A percentile compares a stretch with the other conserved stretches of the same genome.
phyloP scores from a whole-genome alignment of 192 early-diverging fungal genomes.

The Globomyces pollinis-pini region DNA sequence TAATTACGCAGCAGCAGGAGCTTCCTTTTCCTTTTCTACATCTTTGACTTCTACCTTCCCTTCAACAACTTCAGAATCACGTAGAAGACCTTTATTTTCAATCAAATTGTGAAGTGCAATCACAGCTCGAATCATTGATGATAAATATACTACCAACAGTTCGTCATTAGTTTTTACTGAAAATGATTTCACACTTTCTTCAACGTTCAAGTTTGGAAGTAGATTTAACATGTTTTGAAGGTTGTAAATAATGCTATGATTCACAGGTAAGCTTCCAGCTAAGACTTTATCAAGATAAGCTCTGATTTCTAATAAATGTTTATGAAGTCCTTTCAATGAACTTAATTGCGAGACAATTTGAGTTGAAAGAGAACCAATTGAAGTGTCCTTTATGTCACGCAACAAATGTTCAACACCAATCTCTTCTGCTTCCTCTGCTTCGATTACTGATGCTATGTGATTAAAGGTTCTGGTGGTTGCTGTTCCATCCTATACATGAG shows the following conservation, averaged over 20 bases:
- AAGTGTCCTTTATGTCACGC: constrained; percentile 96
- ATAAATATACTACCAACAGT: constrained; percentile 88
- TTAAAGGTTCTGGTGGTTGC: constrained; percentile 94
- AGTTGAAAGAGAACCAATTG: constrained; percentile 91
- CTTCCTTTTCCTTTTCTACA: background rate
- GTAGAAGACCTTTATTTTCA: constrained; percentile 93
- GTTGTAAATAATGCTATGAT: constrained; percentile 97
- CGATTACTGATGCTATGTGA: constrained; percentile 90
- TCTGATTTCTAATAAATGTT: constrained; percentile 77
- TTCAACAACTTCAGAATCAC: constrained; percentile 54
- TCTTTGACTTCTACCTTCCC: constrained; percentile 10
- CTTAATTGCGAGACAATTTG: constrained; percentile 86
- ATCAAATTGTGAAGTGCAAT: constrained; percentile 97
- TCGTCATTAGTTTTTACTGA: constrained; percentile 94
- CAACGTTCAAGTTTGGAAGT: constrained; percentile 81
- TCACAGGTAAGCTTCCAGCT: constrained; percentile 76
- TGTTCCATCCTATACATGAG: constrained; percentile 97
- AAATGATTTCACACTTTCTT: constrained; percentile 73
- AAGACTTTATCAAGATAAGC: constrained; percentile 86
- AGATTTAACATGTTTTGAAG: constrained; percentile 98
- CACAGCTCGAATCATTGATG: constrained; percentile 82
- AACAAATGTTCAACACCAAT: constrained; percentile 98
- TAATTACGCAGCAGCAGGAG: background rate
- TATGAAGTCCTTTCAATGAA: constrained; percentile 82
- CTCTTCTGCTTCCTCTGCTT: constrained; percentile 99